Percentiles rank a stretch among this genome's conserved stretches.
These are phyloP conservation scores for Solioccasus polychromus DNA, from an alignment of 768 basidiomycete species.

Conservation along the genomic window DNA sequence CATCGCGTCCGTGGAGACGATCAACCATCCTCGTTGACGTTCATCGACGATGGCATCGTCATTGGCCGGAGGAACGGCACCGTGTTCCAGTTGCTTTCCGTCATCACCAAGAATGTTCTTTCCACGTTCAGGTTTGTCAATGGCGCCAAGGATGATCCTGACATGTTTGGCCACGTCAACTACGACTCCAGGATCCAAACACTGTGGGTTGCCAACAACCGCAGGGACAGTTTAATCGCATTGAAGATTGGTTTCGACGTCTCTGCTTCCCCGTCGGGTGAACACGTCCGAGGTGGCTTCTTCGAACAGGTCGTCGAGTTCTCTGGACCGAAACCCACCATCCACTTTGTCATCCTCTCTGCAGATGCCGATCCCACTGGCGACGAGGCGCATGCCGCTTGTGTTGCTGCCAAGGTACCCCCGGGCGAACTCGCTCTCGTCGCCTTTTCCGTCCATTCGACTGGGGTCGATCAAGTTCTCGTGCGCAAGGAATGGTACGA, in stretches of 20 bases:
- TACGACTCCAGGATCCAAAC: conserved; percentile 86
- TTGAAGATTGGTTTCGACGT: conserved; percentile 69
- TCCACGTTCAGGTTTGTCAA: conserved; percentile 81
- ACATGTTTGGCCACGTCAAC: conserved; percentile 86
- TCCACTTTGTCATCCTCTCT: conserved; percentile 85
- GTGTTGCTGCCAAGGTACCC: conserved; percentile 74
- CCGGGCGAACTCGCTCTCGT: conserved; percentile 78
- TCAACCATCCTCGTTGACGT: conserved; percentile 76
- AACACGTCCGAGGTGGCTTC: conserved; percentile 61
- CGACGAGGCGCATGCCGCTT: conserved; percentile 80
- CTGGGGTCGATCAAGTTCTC: conserved; percentile 86
- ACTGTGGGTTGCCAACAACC: conserved; percentile 83
- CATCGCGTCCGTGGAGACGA: conserved; percentile 80
- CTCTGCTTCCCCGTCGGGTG: conserved; percentile 52
- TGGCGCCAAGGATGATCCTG: conserved; percentile 63
- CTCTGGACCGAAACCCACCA: conserved; percentile 77
- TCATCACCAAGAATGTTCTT: conserved; percentile 66
- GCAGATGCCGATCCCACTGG: conserved; percentile 81
- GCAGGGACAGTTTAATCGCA: conserved; percentile 80
- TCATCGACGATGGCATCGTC: conserved; percentile 83
- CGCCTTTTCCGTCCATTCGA: conserved; percentile 85
- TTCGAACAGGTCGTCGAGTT: conserved; percentile 86
- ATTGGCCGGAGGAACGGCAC: conserved; percentile 84
- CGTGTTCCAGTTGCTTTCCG: conserved; percentile 77
- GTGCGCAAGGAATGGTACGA: conserved; percentile 87